These are phyloP conservation scores for Fagopyrum homotropicum DNA, from an alignment of 148 eudicot genomes.

Conservation along the genomic window DNA sequence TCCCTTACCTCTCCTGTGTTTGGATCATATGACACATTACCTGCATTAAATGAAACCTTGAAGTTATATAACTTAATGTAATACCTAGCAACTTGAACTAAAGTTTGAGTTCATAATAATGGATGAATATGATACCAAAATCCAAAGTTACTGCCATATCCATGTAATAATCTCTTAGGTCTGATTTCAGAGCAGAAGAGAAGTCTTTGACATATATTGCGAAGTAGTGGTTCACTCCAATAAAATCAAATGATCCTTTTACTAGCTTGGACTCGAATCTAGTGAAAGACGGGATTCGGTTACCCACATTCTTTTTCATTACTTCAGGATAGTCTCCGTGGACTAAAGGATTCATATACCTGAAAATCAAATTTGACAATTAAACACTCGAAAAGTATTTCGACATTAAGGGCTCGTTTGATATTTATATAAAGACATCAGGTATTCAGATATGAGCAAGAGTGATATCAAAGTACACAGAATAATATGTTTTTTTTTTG, in stretches of 20 bases:
- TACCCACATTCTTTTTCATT: slow-evolving; percentile 34
- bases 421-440: slow-evolving; percentile 7
- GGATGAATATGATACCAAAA: slow-evolving; percentile 18
- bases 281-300: slow-evolving; percentile 38
- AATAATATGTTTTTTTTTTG: too few relatives aligned
- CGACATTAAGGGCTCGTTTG: background rate
- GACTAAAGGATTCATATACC: slow-evolving; percentile 46
- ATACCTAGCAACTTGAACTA: too few relatives aligned
- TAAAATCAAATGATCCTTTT: slow-evolving; percentile 54
- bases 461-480: too few relatives aligned
- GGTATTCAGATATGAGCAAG: too few relatives aligned
- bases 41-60: slow-evolving; percentile 3
- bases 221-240: slow-evolving; percentile 51
- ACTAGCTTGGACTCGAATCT: slow-evolving; percentile 32
- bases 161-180: slow-evolving; percentile 25
- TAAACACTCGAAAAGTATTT: too few relatives aligned
- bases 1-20: slow-evolving; percentile 10
- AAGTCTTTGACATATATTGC: slow-evolving; percentile 24
- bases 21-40: background rate
- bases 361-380: slow-evolving; percentile 4
- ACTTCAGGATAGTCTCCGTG: slow-evolving; percentile 53
- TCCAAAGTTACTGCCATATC: slow-evolving; percentile 29
- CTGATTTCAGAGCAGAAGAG: background rate
- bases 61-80: too few relatives aligned
- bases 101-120: too few relatives aligned